Evolutionary conservation across 1,284 basidiomycete genomes (phyloP), one percentile per base, ranked within the genome.

Genomic region (Leccinum pallidistipes): DNA sequence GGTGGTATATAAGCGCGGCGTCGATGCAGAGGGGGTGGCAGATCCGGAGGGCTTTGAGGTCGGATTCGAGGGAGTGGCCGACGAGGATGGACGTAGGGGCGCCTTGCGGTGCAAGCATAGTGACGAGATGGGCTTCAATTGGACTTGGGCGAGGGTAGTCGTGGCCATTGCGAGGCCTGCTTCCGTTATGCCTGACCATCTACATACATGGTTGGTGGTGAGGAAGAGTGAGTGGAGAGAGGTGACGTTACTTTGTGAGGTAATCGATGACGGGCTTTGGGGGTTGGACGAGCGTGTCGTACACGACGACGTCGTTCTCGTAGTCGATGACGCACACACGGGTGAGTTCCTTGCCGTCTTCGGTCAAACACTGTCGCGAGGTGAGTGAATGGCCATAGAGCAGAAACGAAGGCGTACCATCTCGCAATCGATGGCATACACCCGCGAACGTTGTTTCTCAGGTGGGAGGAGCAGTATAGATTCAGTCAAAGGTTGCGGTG

Each of bases 41-140:
- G 47, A 97, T 83, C 68, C 91, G 91, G 60, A 98, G 83, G 0
- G 91, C 91, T 65, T 85, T 86, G 36, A 97, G 82, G 72, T 97
- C 95, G 32, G 91, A 95, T 77, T 97, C 95, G 55, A 97, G 85
- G 3, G 94, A 96, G 74, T 97, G 95, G 0, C 95, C 95, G n/a
- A 97, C 80, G 16, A 97, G 86, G 68, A 96, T 90, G 2, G 94
- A 92, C 0, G 88, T 88, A 0, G 86, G 84, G 1, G 81, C n/a
- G 71, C 66, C 14, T 71, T 73, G 59, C 2, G 78, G 73, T 34
- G 84, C 82, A 43, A 87, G 83, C 57, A 84, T 72, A 64, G 70
- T 56, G 67, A 94, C 75, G 24, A 95, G 74, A 50, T 88, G 82
- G 0, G 80, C 69, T n/a, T n/a, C n/a, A n/a, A n/a, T 74, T 97